These are phyloP conservation scores for Myxozyma geophila DNA, from an alignment of 805 yeast species.

Conservation along the genomic window DNA sequence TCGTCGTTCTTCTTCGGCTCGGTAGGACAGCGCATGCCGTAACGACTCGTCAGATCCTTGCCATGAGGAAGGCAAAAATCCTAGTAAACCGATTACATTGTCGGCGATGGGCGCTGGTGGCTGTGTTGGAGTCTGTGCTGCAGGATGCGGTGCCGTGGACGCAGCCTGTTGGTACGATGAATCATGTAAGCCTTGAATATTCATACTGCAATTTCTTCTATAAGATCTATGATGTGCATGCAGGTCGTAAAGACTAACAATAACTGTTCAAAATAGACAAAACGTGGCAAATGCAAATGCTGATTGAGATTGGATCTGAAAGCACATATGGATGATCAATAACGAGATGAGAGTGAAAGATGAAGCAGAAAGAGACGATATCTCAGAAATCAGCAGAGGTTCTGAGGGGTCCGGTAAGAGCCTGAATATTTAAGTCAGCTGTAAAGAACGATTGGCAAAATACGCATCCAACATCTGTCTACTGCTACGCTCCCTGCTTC, in stretches of 20 bases:
- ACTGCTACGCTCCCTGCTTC: too few species aligned
- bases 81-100: slow-evolving; percentile 17
- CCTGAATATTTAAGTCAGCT: too few species aligned
- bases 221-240: background rate
- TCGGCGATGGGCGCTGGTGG: slow-evolving; percentile 6
- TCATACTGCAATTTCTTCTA: slow-evolving; percentile 3
- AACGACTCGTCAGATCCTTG: slow-evolving; percentile 36
- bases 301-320: slow-evolving; percentile 2
- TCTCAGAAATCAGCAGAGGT: background rate
- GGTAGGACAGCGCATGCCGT: slow-evolving; percentile 34
- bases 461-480: too few species aligned
- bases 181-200: slow-evolving; percentile 18
- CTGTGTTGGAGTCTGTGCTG: slow-evolving; percentile 10
- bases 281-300: slow-evolving; percentile 3
- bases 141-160: slow-evolving; percentile 6
- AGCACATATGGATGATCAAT: slow-evolving; percentile 16
- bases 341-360: background rate
- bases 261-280: background rate
- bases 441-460: too few species aligned
- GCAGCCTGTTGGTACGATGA: slow-evolving; percentile 2
- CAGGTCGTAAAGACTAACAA: background rate
- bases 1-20: slow-evolving; percentile 38
- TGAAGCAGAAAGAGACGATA: background rate
- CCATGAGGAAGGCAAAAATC: slow-evolving; percentile 31
- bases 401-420: too few species aligned